A percentile compares a stretch with the other conserved stretches of the same genome.
These are phyloP conservation scores for Phytophthora parvispora DNA, from an alignment of 352 stramenopile species.

Conservation along the genomic window DNA sequence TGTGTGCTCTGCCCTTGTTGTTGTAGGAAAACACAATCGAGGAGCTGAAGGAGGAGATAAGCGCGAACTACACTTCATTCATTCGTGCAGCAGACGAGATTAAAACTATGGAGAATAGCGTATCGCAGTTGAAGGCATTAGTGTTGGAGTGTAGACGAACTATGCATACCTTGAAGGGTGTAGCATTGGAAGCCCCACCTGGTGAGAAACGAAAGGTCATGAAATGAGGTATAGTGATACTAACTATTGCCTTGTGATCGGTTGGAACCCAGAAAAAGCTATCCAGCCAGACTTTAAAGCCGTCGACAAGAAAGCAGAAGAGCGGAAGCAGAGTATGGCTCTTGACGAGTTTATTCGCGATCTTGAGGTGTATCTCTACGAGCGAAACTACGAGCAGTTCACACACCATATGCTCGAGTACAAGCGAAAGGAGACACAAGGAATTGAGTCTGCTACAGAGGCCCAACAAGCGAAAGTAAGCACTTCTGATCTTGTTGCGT, in stretches of 20 bases:
- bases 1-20: neutral
- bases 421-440: slow-evolving; percentile 53
- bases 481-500: neutral
- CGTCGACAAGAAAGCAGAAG: slow-evolving; percentile 58
- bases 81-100: slow-evolving; percentile 79
- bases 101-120: slow-evolving; percentile 88
- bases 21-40: slow-evolving; percentile 84
- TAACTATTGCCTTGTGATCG: neutral
- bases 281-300: slow-evolving; percentile 46
- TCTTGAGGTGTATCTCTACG: slow-evolving; percentile 73
- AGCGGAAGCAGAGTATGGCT: slow-evolving; percentile 54
- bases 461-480: slow-evolving; percentile 57
- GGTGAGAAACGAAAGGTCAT: slow-evolving; percentile 24
- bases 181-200: slow-evolving; percentile 55
- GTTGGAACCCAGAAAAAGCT: slow-evolving; percentile 43
- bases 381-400: slow-evolving; percentile 76
- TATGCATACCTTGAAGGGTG: slow-evolving; percentile 61
- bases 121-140: slow-evolving; percentile 81
- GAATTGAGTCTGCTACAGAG: slow-evolving; percentile 43
- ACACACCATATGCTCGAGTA: slow-evolving; percentile 62
- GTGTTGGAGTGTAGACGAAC: slow-evolving; percentile 83
- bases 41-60: slow-evolving; percentile 87
- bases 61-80: slow-evolving; percentile 85
- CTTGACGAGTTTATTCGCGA: slow-evolving; percentile 76
- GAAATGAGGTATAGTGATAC: neutral